Evolutionary conservation across 805 yeast species (phyloP).

Genomic region (Monosporozyma solicola): DNA sequence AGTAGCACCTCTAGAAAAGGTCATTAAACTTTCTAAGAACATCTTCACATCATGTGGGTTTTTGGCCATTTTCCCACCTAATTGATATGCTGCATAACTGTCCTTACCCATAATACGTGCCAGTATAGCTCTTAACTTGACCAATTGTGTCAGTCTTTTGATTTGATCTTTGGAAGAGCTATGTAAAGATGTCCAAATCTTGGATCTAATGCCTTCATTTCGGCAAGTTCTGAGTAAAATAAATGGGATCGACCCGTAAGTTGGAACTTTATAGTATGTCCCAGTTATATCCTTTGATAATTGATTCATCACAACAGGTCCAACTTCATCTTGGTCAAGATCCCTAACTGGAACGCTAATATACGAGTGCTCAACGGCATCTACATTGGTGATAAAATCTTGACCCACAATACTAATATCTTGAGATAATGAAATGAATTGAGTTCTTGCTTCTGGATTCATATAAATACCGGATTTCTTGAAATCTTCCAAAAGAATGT

Average conservation of each 20-base stretch:
- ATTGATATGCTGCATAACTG: conserved; percentile 70
- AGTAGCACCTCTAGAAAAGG: conserved; percentile 45
- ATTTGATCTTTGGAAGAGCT: conserved; percentile 58
- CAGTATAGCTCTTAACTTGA: conserved; percentile 57
- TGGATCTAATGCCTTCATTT: conserved; percentile 47
- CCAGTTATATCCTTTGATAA: conserved; percentile 33
- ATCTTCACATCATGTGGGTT: conserved; percentile 64
- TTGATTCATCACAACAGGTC: conserved; percentile 16
- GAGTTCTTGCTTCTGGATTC: conserved; percentile 52
- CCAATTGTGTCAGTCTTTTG: conserved; percentile 44
- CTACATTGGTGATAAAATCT: conserved; percentile 40
- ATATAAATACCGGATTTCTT: conserved; percentile 83
- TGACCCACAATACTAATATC: conserved; percentile 77
- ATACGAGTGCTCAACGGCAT: conserved; percentile 12
- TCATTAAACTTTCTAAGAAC: conserved; percentile 54
- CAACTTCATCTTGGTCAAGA: conserved; percentile 13
- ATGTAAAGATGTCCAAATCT: conserved; percentile 69
- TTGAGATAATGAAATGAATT: conserved; percentile 72
- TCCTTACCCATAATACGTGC: conserved; percentile 64
- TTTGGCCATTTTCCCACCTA: conserved; percentile 85
- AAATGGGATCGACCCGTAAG: conserved; percentile 57
- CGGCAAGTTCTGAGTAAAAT: conserved; percentile 52
- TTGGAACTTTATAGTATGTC: conserved; percentile 41
- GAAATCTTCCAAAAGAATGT: conserved; percentile 72
- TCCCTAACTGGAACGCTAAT: conserved; percentile 19